Evolutionary conservation across 2,329 filamentous ascomycete species (phyloP).

Genomic region (Tympanopsis confertula): DNA sequence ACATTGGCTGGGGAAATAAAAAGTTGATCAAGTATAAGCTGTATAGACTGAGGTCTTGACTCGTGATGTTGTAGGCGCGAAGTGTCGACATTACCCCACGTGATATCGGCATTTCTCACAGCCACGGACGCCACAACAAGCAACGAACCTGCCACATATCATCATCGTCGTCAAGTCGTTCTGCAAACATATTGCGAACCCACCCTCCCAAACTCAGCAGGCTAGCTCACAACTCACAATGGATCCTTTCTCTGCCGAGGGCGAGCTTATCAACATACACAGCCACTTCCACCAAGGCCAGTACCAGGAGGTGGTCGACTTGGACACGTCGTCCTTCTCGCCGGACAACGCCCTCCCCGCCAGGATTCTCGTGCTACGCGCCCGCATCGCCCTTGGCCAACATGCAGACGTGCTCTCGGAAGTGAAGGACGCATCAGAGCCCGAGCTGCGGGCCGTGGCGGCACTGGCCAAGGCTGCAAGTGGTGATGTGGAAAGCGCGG

Average conservation of each 20-base stretch:
- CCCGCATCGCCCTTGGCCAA: conserved; percentile 73
- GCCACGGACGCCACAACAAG: too few species aligned
- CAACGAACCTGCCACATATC: too few species aligned
- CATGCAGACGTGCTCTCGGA: conserved; percentile 61
- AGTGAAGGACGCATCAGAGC: conserved; percentile 50
- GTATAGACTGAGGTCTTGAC: too few species aligned
- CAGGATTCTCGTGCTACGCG: conserved; percentile 67
- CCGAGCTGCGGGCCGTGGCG: conserved; percentile 66
- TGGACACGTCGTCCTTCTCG: conserved; percentile 70
- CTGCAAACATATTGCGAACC: too few species aligned
- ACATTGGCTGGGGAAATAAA: too few species aligned
- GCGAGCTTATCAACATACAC: conserved; percentile 62
- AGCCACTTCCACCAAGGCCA: conserved; percentile 69
- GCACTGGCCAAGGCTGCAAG: conserved; percentile 59
- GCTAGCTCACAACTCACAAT: conserved; percentile 38
- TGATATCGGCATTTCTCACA: too few species aligned
- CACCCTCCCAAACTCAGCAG: too few species aligned
- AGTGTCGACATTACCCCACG: too few species aligned
- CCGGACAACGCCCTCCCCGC: conserved; percentile 66
- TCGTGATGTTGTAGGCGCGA: too few species aligned
- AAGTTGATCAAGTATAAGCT: too few species aligned
- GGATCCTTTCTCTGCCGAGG: conserved; percentile 62
- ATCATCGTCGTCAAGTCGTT: too few species aligned
- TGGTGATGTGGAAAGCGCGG: conserved; percentile 50
- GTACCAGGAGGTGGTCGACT: conserved; percentile 77